These are phyloP conservation scores for Hyaloscypha variabilis DNA, from an alignment of 495 filamentous ascomycete species.

Conservation along the genomic window DNA sequence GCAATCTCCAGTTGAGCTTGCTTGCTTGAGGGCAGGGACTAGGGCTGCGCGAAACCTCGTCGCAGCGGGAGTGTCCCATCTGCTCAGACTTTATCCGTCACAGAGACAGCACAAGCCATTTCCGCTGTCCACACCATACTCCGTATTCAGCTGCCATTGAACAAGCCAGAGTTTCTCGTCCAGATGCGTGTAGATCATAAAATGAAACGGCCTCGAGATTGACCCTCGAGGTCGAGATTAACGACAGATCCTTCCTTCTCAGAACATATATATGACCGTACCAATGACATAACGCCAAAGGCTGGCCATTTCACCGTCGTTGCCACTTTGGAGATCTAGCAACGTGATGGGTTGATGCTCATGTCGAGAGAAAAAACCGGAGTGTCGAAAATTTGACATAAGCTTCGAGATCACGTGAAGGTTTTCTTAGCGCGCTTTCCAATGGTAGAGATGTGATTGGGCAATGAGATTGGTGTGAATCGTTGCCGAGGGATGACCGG, in stretches of 20 bases:
- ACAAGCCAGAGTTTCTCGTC: neutral
- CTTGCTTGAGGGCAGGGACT: no score
- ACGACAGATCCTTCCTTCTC: conserved; percentile 57
- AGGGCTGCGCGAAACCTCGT: no score
- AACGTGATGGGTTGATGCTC: conserved; percentile 50
- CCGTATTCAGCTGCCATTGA: neutral
- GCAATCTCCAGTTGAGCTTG: no score
- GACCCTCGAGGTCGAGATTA: conserved; percentile 57
- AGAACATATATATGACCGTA: conserved; percentile 48
- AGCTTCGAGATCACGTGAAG: conserved; percentile 10
- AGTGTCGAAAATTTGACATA: conserved; percentile 22
- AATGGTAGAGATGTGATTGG: neutral
- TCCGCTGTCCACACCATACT: neutral
- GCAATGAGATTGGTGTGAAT: neutral
- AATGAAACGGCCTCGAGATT: conserved; percentile 59
- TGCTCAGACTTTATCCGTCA: neutral
- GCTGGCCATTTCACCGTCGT: conserved; percentile 40
- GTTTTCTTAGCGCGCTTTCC: neutral
- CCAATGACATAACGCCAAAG: conserved; percentile 42
- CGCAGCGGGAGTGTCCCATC: neutral
- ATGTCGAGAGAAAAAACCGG: conserved; percentile 40
- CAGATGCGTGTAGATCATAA: conserved; percentile 53
- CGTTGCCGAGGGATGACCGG: conserved; percentile 28
- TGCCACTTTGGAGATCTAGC: conserved; percentile 37
- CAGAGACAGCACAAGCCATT: neutral